These are phyloP conservation scores for Babesia bovis DNA, from an alignment of 169 alveolate genomes.

Conservation along the genomic window DNA sequence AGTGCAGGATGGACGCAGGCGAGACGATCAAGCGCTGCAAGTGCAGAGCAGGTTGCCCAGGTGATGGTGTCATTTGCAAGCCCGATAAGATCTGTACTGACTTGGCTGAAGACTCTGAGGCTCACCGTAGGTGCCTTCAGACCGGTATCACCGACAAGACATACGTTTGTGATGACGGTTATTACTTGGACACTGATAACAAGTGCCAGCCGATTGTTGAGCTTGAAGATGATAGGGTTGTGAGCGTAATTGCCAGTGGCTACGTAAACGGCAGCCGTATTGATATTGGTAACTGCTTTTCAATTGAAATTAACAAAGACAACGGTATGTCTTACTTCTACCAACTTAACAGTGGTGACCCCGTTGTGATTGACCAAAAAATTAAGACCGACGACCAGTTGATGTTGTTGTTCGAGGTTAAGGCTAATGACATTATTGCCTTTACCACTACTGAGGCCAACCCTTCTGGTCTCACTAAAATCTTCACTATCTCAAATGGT, in stretches of 20 bases:
- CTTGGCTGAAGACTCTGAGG: not conserved
- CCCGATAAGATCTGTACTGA: slow-evolving; percentile 15
- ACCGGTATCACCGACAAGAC: slow-evolving; percentile 17
- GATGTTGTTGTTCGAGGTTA: slow-evolving; percentile 32
- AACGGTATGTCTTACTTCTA: slow-evolving; percentile 31
- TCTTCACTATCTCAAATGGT: slow-evolving; percentile 48
- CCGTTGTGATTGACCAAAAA: slow-evolving; percentile 24
- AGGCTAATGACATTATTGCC: slow-evolving; percentile 39
- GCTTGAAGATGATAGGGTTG: slow-evolving; percentile 17
- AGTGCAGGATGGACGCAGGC: slow-evolving; percentile 7
- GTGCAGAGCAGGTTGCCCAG: slow-evolving; percentile 57
- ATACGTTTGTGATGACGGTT: slow-evolving; percentile 49
- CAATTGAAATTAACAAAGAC: slow-evolving; percentile 42
- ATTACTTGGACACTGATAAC: slow-evolving; percentile 33
- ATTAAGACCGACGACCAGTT: slow-evolving; percentile 24
- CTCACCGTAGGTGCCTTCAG: slow-evolving; percentile 36
- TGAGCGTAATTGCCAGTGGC: slow-evolving; percentile 32
- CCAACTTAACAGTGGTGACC: slow-evolving; percentile 66
- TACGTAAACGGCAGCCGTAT: slow-evolving; percentile 51
- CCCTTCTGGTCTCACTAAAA: slow-evolving; percentile 29
- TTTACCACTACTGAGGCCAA: slow-evolving; percentile 21
- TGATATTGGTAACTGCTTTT: slow-evolving; percentile 58
- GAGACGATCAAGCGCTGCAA: slow-evolving; percentile 43
- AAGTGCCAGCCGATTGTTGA: slow-evolving; percentile 23
- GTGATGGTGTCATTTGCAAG: slow-evolving; percentile 61